phyloP scores from a whole-genome alignment of 257 asterid species.

The Striga asiatica region DNA sequence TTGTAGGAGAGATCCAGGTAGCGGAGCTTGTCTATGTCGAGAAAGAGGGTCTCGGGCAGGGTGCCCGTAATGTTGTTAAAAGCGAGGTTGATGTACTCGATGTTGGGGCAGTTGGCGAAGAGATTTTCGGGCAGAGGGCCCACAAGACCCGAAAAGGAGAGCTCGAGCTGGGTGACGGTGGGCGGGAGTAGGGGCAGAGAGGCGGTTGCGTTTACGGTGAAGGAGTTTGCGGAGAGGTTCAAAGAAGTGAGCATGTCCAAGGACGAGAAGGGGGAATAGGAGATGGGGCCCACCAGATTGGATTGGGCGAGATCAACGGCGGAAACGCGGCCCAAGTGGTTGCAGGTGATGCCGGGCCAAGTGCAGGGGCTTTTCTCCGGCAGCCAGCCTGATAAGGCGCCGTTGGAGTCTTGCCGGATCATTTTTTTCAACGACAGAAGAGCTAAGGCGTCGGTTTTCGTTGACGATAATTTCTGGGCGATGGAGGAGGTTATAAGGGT shows the following conservation, averaged over 20 bases:
- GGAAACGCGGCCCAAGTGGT: slow-evolving; percentile 38
- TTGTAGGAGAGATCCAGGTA: slow-evolving; percentile 72
- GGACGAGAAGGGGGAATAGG: slow-evolving; percentile 42
- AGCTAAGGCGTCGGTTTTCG: slow-evolving; percentile 50
- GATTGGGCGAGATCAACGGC: slow-evolving; percentile 65
- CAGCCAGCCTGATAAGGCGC: slow-evolving; percentile 55
- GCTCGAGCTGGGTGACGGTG: slow-evolving; percentile 43
- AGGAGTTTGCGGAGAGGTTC: slow-evolving; percentile 58
- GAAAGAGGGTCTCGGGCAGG: slow-evolving; percentile 42
- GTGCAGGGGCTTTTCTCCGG: slow-evolving; percentile 45
- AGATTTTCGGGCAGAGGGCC: slow-evolving; percentile 53
- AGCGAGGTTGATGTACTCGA: slow-evolving; percentile 56
- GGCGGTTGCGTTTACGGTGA: slow-evolving; percentile 37
- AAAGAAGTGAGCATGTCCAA: slow-evolving; percentile 48
- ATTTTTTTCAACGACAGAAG: slow-evolving; percentile 74
- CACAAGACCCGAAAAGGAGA: slow-evolving; percentile 48
- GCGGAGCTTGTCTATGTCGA: slow-evolving; percentile 39
- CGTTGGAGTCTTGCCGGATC: slow-evolving; percentile 51
- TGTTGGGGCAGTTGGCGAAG: slow-evolving; percentile 48
- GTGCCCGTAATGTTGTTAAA: slow-evolving; percentile 68
- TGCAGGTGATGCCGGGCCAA: slow-evolving; percentile 68
- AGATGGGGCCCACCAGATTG: slow-evolving; percentile 49
- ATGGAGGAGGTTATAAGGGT: slow-evolving; percentile 1
- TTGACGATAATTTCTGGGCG: slow-evolving; percentile 18
- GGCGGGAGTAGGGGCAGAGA: slow-evolving; percentile 53